Evolutionary conservation across 139 green algal species (phyloP), one percentile per base, ranked within the genome.

Genomic region (Closterium sp.): DNA sequence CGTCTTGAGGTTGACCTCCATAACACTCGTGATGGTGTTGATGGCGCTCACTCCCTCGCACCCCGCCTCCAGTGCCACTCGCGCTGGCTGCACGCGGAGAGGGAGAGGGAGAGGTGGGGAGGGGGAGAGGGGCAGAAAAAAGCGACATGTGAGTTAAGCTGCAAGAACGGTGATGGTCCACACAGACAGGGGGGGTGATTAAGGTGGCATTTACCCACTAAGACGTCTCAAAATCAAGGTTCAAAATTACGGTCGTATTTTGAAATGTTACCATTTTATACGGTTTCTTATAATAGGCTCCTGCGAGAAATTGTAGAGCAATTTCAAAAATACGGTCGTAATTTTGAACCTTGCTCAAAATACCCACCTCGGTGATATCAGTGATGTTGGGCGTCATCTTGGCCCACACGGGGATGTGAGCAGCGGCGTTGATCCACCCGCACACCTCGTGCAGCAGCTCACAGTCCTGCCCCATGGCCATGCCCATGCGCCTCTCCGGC

Each of bases 381-480:
- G 98, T 99, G 89, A 99, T 97, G 96, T 99, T 99, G 32, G 98
- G 98, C 9, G 98, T 99, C 98, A 99, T 99, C 95, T 99, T 99
- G 91, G 97, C 97, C 98, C 98, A 99, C 62, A 99, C 98, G 0
- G 98, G 98, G 27, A 97, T 94, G 21, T 91, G 98, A 34, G 98
- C 95, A 27, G 95, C 95, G 0, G 93, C 95, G 90, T 98, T 98
- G 94, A 99, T 97, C 98, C 98, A 99, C 31, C 93, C 92, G 91
- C 97, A 98, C 70, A 99, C 97, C 94, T 99, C 95, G n/a, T 89
- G 85, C 62, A 96, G 91, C 70, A 96, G 87, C 31, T 96, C 91
- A 86, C 95, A 96, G 91, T 96, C 95, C 95, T 98, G 97, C 21
- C 97, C 97, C 97, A 98, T 98, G 45, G 97, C 97, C 93, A 96